Percentiles rank a stretch among this genome's conserved stretches.
Evolutionary conservation across 306 rosid genomes (phyloP).

Genomic region (Acmispon strigosus): DNA sequence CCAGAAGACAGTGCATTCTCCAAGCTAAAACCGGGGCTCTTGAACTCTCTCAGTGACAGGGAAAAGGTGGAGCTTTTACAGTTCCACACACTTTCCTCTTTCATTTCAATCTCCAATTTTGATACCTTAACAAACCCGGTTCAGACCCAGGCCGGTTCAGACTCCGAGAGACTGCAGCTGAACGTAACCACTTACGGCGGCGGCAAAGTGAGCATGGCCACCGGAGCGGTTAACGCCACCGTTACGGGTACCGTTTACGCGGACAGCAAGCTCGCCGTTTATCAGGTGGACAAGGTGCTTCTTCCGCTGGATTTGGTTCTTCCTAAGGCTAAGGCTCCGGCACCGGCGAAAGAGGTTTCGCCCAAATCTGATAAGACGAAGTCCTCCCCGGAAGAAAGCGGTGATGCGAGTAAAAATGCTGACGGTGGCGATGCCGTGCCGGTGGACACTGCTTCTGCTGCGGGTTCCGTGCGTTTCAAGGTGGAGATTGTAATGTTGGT

Average conservation of each 20-base stretch:
- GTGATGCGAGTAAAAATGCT: neutral
- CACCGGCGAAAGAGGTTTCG: conserved; percentile 5
- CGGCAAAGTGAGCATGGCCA: conserved; percentile 35
- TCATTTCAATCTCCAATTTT: conserved; percentile 27
- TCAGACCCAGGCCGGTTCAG: conserved; percentile 40
- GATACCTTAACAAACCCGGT: conserved; percentile 52
- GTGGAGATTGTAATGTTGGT: conserved; percentile 1
- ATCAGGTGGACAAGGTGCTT: conserved; percentile 41
- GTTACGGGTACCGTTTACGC: conserved; percentile 36
- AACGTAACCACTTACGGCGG: conserved; percentile 39
- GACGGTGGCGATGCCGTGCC: neutral
- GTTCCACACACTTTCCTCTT: conserved; percentile 37
- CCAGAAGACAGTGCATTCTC: conserved; percentile 41
- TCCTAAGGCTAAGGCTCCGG: conserved; percentile 30
- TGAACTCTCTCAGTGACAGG: conserved; percentile 32
- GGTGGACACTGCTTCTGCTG: neutral
- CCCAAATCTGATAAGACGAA: neutral
- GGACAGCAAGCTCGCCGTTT: conserved; percentile 36
- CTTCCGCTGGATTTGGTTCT: conserved; percentile 41
- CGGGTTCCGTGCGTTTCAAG: neutral
- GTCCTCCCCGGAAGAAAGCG: neutral
- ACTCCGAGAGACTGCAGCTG: conserved; percentile 31
- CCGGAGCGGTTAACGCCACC: conserved; percentile 45
- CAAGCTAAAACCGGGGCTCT: conserved; percentile 36
- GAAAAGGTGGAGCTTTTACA: conserved; percentile 44